Base-by-base conservation (phyloP, 2,329 filamentous ascomycete genomes). In the Intubia oerlemansii region DNA sequence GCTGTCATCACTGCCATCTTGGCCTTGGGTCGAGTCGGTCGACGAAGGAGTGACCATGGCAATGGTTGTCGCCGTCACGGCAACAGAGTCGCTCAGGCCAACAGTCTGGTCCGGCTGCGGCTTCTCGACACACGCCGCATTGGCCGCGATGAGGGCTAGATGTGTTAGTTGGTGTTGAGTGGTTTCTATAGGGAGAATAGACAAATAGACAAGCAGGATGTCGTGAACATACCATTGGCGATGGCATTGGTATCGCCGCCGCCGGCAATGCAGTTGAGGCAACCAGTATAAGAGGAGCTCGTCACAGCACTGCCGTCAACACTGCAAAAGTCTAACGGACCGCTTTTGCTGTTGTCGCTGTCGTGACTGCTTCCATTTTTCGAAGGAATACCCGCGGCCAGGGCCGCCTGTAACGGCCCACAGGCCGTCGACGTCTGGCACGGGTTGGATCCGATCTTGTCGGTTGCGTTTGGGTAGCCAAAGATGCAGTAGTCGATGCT, bases 391-490 rank as follows among this genome's bases (percentile, higher is more conserved):
- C 48, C 57, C 2, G 48, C 37, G 11, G 49, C 48, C n/a, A 66
- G 37, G 7, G 52, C 48, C 9, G 36, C 32, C 26, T 49, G 42
- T 4, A 67, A 45, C 3, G 41, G 41, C 0, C 60, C 62, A 33
- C 62, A 67, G 3, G 61, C 59, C 4, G 51, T 53, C 6, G 51
- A 52, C 0, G 59, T 65, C 22, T 53, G 49, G 42, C 62, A 67
- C 1, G 61, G 61, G 10, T 48, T 54, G 2, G 55, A 54, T 7
- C 47, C 49, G 8, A 55, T 42, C 12, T n/a, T 7, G 11, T 43
- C 48, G 0, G 53, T 53, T 24, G 50, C 56, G 35, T 66, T 57
- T 10, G 56, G 59, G 32, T 52, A 61, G 8, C 54, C 57, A 38
- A 63, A 60, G 26, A 66, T 38, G 40, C 62, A 67, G 34, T 56